phyloP scores from a whole-genome alignment of 192 early-diverging fungal genomes.

The Diversispora epigaea region DNA sequence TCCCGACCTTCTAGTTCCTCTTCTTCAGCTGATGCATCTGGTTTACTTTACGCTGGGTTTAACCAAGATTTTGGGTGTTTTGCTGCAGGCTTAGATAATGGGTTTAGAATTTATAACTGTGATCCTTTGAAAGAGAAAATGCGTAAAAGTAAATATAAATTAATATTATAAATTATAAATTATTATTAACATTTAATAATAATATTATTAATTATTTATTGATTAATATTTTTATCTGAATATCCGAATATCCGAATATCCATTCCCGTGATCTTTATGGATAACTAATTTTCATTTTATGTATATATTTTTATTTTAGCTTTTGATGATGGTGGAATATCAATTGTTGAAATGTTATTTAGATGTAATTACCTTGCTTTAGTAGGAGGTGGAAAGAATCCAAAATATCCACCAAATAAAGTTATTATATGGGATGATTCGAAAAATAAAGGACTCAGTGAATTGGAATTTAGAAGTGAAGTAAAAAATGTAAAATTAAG shows the following conservation, averaged over 20 bases:
- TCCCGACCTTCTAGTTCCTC: slow-evolving; percentile 48
- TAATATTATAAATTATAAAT: slow-evolving; percentile 1
- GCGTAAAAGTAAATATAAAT: slow-evolving; percentile 52
- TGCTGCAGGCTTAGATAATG: slow-evolving; percentile 74
- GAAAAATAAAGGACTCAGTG: slow-evolving; percentile 64
- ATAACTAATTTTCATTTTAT: neutral
- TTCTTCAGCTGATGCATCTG: slow-evolving; percentile 53
- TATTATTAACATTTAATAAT: neutral
- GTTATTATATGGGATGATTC: slow-evolving; percentile 88
- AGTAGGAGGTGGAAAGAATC: slow-evolving; percentile 82
- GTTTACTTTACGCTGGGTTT: slow-evolving; percentile 74
- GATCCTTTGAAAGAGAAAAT: slow-evolving; percentile 83
- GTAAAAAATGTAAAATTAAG: slow-evolving; percentile 78
- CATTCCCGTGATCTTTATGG: neutral
- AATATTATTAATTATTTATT: neutral
- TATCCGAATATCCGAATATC: too few relatives aligned
- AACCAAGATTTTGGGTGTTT: slow-evolving; percentile 88
- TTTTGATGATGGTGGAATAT: slow-evolving; percentile 81
- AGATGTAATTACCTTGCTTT: slow-evolving; percentile 84
- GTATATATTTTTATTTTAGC: slow-evolving; percentile 42
- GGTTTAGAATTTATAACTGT: slow-evolving; percentile 83
- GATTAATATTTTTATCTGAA: too few relatives aligned
- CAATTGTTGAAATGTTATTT: slow-evolving; percentile 81
- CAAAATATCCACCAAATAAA: slow-evolving; percentile 81
- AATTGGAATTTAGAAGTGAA: slow-evolving; percentile 77